Conservation (phyloP, 2,329 filamentous ascomycete species). For the Diplocarpon rosae region DNA sequence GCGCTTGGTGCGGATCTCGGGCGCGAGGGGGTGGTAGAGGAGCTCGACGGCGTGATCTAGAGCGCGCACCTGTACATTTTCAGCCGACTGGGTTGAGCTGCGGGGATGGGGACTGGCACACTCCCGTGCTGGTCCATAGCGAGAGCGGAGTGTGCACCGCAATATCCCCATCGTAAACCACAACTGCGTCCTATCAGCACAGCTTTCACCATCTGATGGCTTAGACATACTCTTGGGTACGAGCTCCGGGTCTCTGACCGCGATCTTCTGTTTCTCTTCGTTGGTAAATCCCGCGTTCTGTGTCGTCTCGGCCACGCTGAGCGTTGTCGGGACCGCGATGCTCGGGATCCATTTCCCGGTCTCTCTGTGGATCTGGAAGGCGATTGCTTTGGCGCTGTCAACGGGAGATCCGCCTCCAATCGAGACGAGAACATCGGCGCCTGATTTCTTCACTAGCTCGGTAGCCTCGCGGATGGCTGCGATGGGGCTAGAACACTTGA, state of each 20-base stretch:
- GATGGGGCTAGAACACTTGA: too few species aligned
- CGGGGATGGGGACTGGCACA: background rate
- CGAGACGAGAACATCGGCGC: constrained; percentile 42
- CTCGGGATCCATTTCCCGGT: constrained; percentile 32
- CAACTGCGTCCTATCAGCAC: constrained; percentile 21
- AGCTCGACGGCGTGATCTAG: constrained; percentile 45
- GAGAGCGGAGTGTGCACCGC: constrained; percentile 38
- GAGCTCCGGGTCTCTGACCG: too few species aligned
- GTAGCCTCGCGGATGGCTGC: constrained; percentile 31
- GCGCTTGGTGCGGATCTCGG: constrained; percentile 39
- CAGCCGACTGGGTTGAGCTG: background rate
- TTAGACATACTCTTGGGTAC: too few species aligned
- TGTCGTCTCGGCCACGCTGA: constrained; percentile 44
- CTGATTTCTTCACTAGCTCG: constrained; percentile 33
- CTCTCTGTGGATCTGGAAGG: constrained; percentile 33
- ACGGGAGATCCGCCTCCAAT: constrained; percentile 45
- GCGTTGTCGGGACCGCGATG: constrained; percentile 38
- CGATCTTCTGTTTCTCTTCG: constrained; percentile 37
- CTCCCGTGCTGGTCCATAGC: constrained; percentile 39
- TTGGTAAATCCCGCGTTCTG: constrained; percentile 40
- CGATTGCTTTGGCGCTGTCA: constrained; percentile 38
- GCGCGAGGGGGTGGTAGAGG: constrained; percentile 40
- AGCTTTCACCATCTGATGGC: too few species aligned
- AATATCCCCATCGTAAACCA: constrained; percentile 43
- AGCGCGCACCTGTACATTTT: constrained; percentile 31